These are phyloP conservation scores for Aspergillus conjunctus DNA, from an alignment of 495 filamentous ascomycete species.

Conservation along the genomic window DNA sequence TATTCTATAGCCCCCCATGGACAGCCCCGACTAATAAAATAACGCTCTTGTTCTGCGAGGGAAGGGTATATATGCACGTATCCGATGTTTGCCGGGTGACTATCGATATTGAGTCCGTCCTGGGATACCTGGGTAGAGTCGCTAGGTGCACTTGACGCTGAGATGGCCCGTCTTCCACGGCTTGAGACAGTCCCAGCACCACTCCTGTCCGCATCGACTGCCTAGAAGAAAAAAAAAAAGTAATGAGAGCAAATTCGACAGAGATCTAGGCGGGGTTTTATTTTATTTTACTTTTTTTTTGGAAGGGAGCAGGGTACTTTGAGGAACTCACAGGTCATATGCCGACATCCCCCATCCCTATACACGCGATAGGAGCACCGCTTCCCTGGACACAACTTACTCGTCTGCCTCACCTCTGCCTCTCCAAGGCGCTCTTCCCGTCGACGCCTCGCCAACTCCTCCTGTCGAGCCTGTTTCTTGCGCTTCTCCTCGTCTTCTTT, in stretches of 20 bases:
- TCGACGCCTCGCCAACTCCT: background rate
- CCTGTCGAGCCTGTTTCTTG: background rate
- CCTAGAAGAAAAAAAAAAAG: background rate
- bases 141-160: background rate
- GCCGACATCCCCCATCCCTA: constrained; percentile 10
- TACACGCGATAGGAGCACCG: constrained; percentile 9
- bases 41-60: background rate
- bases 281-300: no score
- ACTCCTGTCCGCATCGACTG: background rate
- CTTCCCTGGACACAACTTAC: constrained; percentile 7
- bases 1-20: background rate
- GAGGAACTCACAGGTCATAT: constrained; percentile 11
- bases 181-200: constrained; percentile 10
- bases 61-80: background rate
- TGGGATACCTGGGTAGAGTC: background rate
- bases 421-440: constrained; percentile 12
- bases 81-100: background rate
- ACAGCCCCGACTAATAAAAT: no score
- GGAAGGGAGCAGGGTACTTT: no score
- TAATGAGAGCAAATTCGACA: no score
- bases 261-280: background rate
- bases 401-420: constrained; percentile 1
- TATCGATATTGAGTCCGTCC: background rate
- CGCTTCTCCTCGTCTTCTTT: background rate
- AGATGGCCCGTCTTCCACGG: constrained; percentile 7